These are phyloP conservation scores for Leishmania martiniquensis DNA, from an alignment of 208 protist genomes.

Conservation along the genomic window DNA sequence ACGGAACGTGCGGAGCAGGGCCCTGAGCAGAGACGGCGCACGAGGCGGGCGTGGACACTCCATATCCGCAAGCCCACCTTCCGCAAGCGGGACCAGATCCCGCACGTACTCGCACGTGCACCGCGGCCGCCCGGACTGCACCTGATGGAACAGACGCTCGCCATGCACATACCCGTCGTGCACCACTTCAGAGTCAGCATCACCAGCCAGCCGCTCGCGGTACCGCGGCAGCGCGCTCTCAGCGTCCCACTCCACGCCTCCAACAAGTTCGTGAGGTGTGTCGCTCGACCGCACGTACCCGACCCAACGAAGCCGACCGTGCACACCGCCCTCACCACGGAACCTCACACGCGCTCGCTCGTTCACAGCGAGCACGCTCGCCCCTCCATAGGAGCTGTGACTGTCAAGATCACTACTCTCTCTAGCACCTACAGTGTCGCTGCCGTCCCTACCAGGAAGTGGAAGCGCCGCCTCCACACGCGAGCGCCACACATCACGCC, in stretches of 20 bases:
- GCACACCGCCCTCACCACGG: conserved; percentile 35
- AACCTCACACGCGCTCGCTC: conserved; percentile 32
- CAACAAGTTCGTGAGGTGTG: conserved; percentile 34
- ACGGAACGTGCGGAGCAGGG: conserved; percentile 41
- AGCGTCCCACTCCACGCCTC: conserved; percentile 69
- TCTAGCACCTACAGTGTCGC: neutral
- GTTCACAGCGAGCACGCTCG: conserved; percentile 19
- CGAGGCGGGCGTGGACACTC: conserved; percentile 2
- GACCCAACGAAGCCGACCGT: conserved; percentile 58
- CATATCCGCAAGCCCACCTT: neutral
- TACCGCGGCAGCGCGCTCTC: conserved; percentile 19
- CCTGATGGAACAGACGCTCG: conserved; percentile 64
- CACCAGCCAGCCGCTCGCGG: conserved; percentile 1
- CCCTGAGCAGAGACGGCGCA: conserved; percentile 38
- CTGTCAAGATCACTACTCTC: neutral
- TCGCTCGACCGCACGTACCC: conserved; percentile 52
- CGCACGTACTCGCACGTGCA: conserved; percentile 52
- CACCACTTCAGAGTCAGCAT: conserved; percentile 5
- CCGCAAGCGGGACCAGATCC: conserved; percentile 27
- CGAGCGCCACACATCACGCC: conserved; percentile 28
- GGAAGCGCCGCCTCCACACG: conserved; percentile 29
- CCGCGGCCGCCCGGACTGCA: conserved; percentile 12
- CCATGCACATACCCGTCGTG: conserved; percentile 50
- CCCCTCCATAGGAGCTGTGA: neutral
- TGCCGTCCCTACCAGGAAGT: conserved; percentile 9